A percentile compares a stretch with the other conserved stretches of the same genome.
Evolutionary conservation across 2,329 filamentous ascomycete species (phyloP).

Genomic region (Aspergillus puulaauensis): DNA sequence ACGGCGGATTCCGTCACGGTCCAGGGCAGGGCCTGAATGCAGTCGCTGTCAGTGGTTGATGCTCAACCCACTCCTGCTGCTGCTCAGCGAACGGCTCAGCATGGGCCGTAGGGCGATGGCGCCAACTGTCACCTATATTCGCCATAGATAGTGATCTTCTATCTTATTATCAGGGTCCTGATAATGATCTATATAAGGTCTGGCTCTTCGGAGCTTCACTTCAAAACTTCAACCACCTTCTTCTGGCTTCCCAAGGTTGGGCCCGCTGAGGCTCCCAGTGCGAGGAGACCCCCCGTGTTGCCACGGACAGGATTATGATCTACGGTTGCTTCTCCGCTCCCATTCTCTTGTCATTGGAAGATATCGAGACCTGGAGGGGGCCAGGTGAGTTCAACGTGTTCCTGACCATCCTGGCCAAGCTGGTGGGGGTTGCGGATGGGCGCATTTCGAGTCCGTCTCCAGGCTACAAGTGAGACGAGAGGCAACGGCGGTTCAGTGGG

Average conservation of each 20-base stretch:
- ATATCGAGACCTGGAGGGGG: neutral
- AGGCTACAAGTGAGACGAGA: neutral
- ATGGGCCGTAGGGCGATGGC: constrained; percentile 8
- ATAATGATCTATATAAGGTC: constrained; percentile 6
- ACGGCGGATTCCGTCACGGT: neutral
- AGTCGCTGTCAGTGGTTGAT: constrained; percentile 4
- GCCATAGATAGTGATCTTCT: constrained; percentile 10
- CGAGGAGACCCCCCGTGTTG: neutral
- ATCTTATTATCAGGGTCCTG: constrained; percentile 7
- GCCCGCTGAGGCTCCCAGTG: neutral
- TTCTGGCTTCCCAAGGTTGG: neutral
- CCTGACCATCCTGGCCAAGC: constrained; percentile 5
- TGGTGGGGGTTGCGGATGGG: neutral
- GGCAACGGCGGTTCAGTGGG: constrained; percentile 6
- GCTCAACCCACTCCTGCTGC: neutral
- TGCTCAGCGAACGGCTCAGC: constrained; percentile 1
- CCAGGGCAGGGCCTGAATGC: neutral
- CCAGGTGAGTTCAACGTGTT: constrained; percentile 7
- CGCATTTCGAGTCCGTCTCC: neutral
- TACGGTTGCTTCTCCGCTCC: constrained; percentile 12
- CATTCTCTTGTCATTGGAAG: constrained; percentile 1
- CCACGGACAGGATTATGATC: constrained; percentile 4
- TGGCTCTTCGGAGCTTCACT: neutral
- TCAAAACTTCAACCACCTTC: constrained; percentile 4
- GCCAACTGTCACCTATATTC: constrained; percentile 9